Base-by-base conservation (phyloP, 768 basidiomycete species). In the Leucocoprinus birnbaumii region DNA sequence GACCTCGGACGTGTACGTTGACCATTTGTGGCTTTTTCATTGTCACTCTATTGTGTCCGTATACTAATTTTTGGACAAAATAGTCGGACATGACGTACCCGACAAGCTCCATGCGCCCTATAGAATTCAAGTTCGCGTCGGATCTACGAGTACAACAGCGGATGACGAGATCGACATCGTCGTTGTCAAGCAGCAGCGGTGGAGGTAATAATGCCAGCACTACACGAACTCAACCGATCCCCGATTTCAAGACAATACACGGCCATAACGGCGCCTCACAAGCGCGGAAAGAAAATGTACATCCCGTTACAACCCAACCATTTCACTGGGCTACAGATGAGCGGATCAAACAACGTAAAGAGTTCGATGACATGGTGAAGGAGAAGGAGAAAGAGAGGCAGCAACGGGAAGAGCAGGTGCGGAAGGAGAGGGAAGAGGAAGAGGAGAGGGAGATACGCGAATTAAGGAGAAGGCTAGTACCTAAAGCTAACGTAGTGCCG, bases 401-500 rank as follows among this genome's bases (percentile, higher is more conserved):
- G 65, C 66, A 66, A 50, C 67, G 68, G 55, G 69, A 68, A 61
- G 84, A 84, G 63, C 75, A 76, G 62, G 67, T 66, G 60, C 71
- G 78, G 58, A 68, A 68, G 63, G 72, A 72, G 62, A 67, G 72
- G 62, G 81, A 76, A 63, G 73, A 75, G 63, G 74, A 80, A 61
- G 86, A 88, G 68, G 84, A 82, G 67, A 68, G 66, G 66, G 84
- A 82, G 70, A 65, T 87, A 56, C 75, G 66, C 64, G 86, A 84
- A 71, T 57, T 87, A 63, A 71, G 89, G 65, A 80, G 75, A 73
- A 77, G 73, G 59, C 78, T 85, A 16, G 71, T 91, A 44, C 85
- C 86, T 21, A 82, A 75, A 67, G 89, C 89, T 44, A 77, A 89
- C 65, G 81, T 80, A 61, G 77, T 91, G 22, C 89, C 89, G 10